Conservation (phyloP, 2,329 filamentous ascomycete species). For the Talaromyces sp. region DNA sequence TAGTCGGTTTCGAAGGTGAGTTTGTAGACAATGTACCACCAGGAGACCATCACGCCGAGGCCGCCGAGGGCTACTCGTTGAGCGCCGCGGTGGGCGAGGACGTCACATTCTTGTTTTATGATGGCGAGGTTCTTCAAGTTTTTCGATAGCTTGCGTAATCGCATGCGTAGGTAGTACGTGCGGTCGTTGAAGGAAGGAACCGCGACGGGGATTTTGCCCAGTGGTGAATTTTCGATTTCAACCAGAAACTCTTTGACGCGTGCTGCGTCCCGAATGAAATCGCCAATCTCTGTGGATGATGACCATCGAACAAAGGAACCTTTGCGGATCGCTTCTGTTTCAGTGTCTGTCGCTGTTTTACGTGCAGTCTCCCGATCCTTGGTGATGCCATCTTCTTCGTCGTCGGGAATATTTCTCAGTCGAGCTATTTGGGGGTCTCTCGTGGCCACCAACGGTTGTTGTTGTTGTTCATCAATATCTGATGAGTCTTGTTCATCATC, state of each 20-base stretch:
- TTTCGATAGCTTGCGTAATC: slow-evolving; percentile 65
- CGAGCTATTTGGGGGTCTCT: slow-evolving; percentile 35
- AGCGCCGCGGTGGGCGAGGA: slow-evolving; percentile 68
- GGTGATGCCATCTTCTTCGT: background rate
- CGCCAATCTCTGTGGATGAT: slow-evolving; percentile 80
- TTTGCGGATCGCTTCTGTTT: slow-evolving; percentile 28
- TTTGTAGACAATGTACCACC: slow-evolving; percentile 77
- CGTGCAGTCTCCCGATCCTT: background rate
- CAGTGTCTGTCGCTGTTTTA: slow-evolving; percentile 38
- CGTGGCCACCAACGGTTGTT: background rate
- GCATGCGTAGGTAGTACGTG: slow-evolving; percentile 79
- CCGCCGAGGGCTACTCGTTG: slow-evolving; percentile 76
- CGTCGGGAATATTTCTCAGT: slow-evolving; percentile 13
- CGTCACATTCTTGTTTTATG: slow-evolving; percentile 77
- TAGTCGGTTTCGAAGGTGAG: slow-evolving; percentile 65
- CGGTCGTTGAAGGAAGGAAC: slow-evolving; percentile 85
- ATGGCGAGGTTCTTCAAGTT: slow-evolving; percentile 64
- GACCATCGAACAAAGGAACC: slow-evolving; percentile 79
- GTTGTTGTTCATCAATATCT: slow-evolving; percentile 32
- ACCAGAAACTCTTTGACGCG: slow-evolving; percentile 79
- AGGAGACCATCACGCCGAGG: slow-evolving; percentile 65
- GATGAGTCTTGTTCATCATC: slow-evolving; percentile 39
- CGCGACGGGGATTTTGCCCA: slow-evolving; percentile 64
- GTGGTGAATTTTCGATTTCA: slow-evolving; percentile 65
- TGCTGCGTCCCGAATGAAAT: slow-evolving; percentile 88